A percentile compares a stretch with the other conserved stretches of the same genome.
Evolutionary conservation across 75 land plant genomes (phyloP).

Genomic region (Cupressus sempervirens): DNA sequence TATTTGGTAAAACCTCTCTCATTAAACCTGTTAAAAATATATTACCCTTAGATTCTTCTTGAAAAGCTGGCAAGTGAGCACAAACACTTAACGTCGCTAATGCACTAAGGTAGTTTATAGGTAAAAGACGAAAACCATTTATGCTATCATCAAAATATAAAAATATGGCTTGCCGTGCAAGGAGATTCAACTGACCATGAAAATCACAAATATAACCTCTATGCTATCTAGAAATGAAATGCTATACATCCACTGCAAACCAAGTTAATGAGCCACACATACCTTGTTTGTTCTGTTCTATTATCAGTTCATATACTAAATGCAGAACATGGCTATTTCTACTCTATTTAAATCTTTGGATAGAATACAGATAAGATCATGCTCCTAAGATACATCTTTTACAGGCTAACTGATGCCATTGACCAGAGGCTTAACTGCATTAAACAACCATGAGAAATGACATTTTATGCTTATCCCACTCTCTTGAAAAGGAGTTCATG

Average conservation of each 20-base stretch:
- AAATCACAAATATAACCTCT: not conserved
- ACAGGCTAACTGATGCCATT: not conserved
- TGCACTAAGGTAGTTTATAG: not conserved
- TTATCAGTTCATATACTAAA: not conserved
- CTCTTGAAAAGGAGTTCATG: not conserved
- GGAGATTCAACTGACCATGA: not conserved
- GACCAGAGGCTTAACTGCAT: constrained; percentile 5
- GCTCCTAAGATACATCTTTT: not conserved
- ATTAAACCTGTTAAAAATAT: not conserved
- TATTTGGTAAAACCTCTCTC: too few relatives aligned
- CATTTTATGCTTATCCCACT: not conserved
- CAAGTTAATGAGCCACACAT: not conserved
- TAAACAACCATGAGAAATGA: not conserved
- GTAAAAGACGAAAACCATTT: too few relatives aligned
- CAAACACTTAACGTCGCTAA: not conserved
- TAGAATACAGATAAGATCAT: not conserved
- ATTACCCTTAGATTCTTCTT: not conserved
- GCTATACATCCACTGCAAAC: not conserved
- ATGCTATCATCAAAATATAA: not conserved
- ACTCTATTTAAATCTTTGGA: not conserved
- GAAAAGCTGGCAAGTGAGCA: not conserved
- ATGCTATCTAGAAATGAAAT: not conserved
- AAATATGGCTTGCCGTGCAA: not conserved
- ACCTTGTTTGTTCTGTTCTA: not conserved
- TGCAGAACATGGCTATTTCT: not conserved